Evolutionary conservation across 208 protist genomes (phyloP), one percentile per base, ranked within the genome.

Genomic region (Wallacemonas sp.): DNA sequence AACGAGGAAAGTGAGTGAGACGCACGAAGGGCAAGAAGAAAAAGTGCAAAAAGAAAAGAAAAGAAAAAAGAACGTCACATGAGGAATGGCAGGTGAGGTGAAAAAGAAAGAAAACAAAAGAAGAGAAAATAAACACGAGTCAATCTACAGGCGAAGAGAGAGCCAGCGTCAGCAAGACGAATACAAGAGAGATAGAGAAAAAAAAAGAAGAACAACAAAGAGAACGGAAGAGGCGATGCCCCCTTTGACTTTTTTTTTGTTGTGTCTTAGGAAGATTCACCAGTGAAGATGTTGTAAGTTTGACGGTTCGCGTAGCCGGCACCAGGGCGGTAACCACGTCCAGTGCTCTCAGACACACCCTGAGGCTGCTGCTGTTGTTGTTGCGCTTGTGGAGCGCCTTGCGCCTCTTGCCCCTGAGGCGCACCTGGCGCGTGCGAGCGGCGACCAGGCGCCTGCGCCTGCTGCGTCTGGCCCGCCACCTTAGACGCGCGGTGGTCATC

Each of bases 251-350:
- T 36, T 53, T 28, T 51, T 28, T 34, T 26, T 66, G n/a, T 39
- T 55, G 19, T 66, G 4, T 21, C 46, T 44, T 42, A 67, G 27
- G 49, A 22, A 49, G 59, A 91, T 51, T 94, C 59, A 1, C 88
- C 88, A 11, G 82, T 92, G 72, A 94, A 91, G 42, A 94, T 89
- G 58, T 94, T 94, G 66, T 92, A 94, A 21, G 88, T 94, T 69
- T 91, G 84, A 15, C 72, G 69, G 77, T 91, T 94, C 19, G 88
- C 88, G 53, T 90, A 78, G 11, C 85, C 88, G 5, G 82, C 76
- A 46, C 88, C 84, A 0, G 81, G 88, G 19, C 88, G 84, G 47
- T 86, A 76, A 17, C 72, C 71, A 15, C 85, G 78, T n/a, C 78
- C 72, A 0, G 82, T 84, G 42, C 77, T 79, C 28, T 68, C 64